Base-by-base conservation (phyloP, 2,329 filamentous ascomycete species). In the Leptosphaerulina australis region DNA sequence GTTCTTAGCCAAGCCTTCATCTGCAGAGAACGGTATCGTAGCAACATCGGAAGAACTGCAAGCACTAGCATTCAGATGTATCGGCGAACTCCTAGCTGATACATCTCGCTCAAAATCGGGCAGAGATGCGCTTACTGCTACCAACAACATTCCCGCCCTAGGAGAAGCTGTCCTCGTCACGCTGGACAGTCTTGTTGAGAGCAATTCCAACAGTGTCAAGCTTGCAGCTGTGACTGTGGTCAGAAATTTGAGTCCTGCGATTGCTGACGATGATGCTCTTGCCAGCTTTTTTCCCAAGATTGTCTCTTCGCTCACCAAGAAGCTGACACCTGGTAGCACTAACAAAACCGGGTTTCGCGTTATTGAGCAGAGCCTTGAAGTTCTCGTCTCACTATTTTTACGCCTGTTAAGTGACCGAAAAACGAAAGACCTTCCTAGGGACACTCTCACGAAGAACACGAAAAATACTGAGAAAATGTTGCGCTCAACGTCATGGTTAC, bases 211-310 rank as follows among this genome's bases (percentile, higher is more conserved):
- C 28, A 78, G 82, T n/a, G 82, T 93, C 15, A 91, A 93, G 65
- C 68, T 87, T 4, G 83, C 88, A 57, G 88, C 91, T 5, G 76
- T 90, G 3, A 72, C 77, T 10, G 84, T 88, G 5, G 69, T 97
- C 2, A 75, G 82, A 40, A 76, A 82, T 0, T 75, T 94, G 6
- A 83, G 85, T 57, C 65, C 71, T 5, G 83, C 84, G 17, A 79
- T 96, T 33, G 84, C 81, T 43, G 88, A 94, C 62, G 82, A 82
- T 36, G 82, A 88, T n/a, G 84, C 89, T 2, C 77, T 96, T 47
- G 90, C 91, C 8, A 92, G 84, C 54, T 94, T 99, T 64, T 79
- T 97, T 31, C 94, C 95, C 0, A 91, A 92, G 8, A 90, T 90
- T 0, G 83, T 96, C 0, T 97, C 94, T 3, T 84, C 86, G 1